Evolutionary conservation across 139 green algal genomes (phyloP), one percentile per base, ranked within the genome.

Genomic region (Coelastrella sp.): DNA sequence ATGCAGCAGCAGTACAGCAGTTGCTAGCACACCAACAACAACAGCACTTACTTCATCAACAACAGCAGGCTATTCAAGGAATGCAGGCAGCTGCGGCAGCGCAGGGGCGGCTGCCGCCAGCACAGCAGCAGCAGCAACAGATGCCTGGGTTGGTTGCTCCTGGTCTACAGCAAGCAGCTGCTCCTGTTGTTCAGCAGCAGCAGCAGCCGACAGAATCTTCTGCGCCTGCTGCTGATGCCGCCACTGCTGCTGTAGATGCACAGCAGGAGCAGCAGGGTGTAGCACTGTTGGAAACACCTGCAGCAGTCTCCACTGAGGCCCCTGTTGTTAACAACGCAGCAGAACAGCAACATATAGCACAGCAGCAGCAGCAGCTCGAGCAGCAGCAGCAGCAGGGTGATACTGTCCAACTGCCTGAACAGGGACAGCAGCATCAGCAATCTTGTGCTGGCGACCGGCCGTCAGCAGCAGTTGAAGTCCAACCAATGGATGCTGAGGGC

Each of bases 31-130:
- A 87, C 23, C 83, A 88, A 54, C 83, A 80, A 32, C 83, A 80
- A 32, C 68, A 80, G 83, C 77, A 83, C 47, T 56, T n/a, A 20
- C 65, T 20, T 47, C 16, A 17, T 47, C 76, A 59, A 22, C 76
- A 60, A 11, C 76, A 82, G 14, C 11, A 61, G 32, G 23, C 17
- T 17, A 23, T 61, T 17, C 10, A 56, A 13, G 60, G 77, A 23
- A 14, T 85, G 79, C 79, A 85, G 54, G 57, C 79, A 85, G 79
- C 81, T 22, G n/a, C 80, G 76, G 57, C 80, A 73, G 20, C 80
- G 20, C 80, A 86, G 59, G 58, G 74, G 59, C 80, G 76, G 81
- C 61, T 47, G 2, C 5, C 5, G 78, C 78, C 47, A 23, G 47
- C 17, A 16, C 78, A 71, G 2, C 76, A 82, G 22, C 76, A n/a